These are phyloP conservation scores for Vigna reflexopilosa DNA, from an alignment of 306 rosid genomes.

Conservation along the genomic window DNA sequence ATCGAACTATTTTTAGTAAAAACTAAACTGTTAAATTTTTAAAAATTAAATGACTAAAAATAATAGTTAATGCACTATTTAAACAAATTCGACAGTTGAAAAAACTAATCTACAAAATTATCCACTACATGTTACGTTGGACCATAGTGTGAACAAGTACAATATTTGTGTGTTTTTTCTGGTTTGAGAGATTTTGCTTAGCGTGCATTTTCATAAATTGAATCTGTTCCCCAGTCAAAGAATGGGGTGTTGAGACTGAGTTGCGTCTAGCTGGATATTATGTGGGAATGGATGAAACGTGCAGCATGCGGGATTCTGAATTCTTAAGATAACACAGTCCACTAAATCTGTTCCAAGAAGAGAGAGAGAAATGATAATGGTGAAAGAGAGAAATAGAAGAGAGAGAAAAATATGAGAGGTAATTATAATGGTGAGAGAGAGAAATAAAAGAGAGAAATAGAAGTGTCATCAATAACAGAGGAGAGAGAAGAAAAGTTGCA, in stretches of 20 bases:
- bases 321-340: slow-evolving; percentile 43
- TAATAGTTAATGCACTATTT: too few species aligned
- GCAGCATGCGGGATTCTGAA: slow-evolving; percentile 38
- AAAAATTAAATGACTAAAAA: too few species aligned
- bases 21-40: too few species aligned
- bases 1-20: too few species aligned
- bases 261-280: slow-evolving; percentile 23
- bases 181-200: background rate
- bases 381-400: too few species aligned
- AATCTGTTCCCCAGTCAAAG: slow-evolving; percentile 19
- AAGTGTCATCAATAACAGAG: too few species aligned
- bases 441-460: too few species aligned
- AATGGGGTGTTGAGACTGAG: slow-evolving; percentile 11
- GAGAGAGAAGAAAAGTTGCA: too few species aligned
- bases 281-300: background rate
- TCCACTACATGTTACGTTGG: background rate
- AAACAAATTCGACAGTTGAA: too few species aligned
- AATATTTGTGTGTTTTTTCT: background rate
- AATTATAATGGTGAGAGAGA: too few species aligned
- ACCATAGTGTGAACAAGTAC: background rate
- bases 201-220: background rate
- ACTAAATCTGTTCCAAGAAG: slow-evolving; percentile 40
- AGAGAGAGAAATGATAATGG: background rate
- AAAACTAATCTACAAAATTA: too few species aligned
- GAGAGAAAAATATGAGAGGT: too few species aligned